A percentile compares a stretch with the other conserved stretches of the same genome.
phyloP scores from a whole-genome alignment of 306 rosid species.

The Pyrus pyrifolia region DNA sequence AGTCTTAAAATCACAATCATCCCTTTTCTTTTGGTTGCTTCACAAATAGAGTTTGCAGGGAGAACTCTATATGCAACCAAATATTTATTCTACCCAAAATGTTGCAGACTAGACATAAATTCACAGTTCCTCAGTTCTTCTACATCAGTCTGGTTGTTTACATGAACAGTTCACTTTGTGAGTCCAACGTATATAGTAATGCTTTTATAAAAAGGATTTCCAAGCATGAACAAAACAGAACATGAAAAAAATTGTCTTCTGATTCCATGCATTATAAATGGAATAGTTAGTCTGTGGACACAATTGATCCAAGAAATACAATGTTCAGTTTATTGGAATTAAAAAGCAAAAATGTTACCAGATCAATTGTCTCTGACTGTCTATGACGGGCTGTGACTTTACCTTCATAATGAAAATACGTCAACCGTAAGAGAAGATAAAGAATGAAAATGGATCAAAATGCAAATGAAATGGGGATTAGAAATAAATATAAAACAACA shows the following conservation, averaged over 20 bases:
- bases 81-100: too few species aligned
- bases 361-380: slow-evolving; percentile 55
- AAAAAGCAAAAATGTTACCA: slow-evolving; percentile 32
- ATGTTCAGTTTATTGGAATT: not conserved
- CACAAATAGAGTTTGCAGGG: not conserved
- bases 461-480: not conserved
- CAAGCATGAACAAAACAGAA: too few species aligned
- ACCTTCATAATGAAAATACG: slow-evolving; percentile 48
- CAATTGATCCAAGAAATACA: not conserved
- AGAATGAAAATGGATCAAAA: not conserved
- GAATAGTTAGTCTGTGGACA: not conserved
- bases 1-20: not conserved
- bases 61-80: too few species aligned
- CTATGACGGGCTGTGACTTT: slow-evolving; percentile 78
- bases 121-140: not conserved
- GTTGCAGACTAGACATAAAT: too few species aligned
- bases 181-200: too few species aligned
- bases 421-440: slow-evolving; percentile 2
- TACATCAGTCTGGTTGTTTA: not conserved
- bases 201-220: too few species aligned
- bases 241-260: not conserved
- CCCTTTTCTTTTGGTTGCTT: not conserved
- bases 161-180: not conserved
- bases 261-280: not conserved
- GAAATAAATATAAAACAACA: not conserved